phyloP scores from a whole-genome alignment of 2,329 filamentous ascomycete species.

The Aspergillus quadrilineatus region DNA sequence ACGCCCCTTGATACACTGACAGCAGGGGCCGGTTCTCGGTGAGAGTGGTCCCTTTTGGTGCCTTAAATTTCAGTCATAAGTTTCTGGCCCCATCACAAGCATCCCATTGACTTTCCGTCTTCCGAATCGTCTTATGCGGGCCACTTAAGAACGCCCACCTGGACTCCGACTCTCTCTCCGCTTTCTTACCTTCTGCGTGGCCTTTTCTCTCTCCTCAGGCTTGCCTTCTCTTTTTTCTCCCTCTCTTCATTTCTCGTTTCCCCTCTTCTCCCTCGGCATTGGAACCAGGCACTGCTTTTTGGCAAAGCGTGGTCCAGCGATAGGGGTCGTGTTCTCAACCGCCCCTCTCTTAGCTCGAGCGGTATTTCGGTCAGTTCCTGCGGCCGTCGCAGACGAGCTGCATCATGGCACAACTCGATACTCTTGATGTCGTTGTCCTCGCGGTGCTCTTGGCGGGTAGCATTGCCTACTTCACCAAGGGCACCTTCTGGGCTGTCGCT shows the following conservation, averaged over 20 bases:
- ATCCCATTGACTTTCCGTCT: slow-evolving; percentile 15
- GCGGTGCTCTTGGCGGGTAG: slow-evolving; percentile 80
- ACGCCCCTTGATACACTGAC: not conserved
- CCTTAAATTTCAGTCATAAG: slow-evolving; percentile 7
- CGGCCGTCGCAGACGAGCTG: slow-evolving; percentile 5
- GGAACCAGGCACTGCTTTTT: not conserved
- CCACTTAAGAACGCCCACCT: slow-evolving; percentile 17
- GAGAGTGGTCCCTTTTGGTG: not conserved
- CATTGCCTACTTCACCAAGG: slow-evolving; percentile 95
- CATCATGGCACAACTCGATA: slow-evolving; percentile 90
- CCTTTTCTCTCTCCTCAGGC: slow-evolving; percentile 4
- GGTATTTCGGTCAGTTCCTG: not conserved
- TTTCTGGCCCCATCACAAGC: slow-evolving; percentile 8
- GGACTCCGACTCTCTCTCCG: slow-evolving; percentile 11
- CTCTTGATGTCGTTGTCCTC: slow-evolving; percentile 90
- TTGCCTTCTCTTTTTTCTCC: slow-evolving; percentile 7
- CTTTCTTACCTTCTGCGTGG: slow-evolving; percentile 10
- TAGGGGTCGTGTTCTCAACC: slow-evolving; percentile 14
- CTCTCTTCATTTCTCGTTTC: slow-evolving; percentile 6
- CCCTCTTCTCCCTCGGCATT: not conserved
- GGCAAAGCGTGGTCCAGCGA: slow-evolving; percentile 10
- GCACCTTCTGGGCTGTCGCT: slow-evolving; percentile 76
- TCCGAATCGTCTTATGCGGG: slow-evolving; percentile 18
- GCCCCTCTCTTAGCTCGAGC: slow-evolving; percentile 8
- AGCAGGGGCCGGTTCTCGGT: not conserved